phyloP scores from a whole-genome alignment of 106 monocot species.

The Gastrodia elata region DNA sequence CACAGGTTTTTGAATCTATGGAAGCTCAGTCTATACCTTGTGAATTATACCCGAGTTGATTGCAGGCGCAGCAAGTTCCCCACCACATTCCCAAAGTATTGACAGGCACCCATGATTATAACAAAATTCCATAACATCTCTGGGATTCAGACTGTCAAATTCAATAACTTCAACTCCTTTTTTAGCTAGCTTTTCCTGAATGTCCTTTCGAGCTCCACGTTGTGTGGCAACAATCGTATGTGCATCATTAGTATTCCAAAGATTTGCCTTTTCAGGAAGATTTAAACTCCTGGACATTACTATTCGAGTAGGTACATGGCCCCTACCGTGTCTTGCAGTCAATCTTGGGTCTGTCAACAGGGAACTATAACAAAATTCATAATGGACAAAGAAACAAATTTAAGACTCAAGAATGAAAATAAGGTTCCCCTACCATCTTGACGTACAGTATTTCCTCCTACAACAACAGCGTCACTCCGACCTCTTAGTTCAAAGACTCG shows the following conservation, averaged over 20 bases:
- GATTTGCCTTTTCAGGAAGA: conserved; percentile 87
- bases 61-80: conserved; percentile 72
- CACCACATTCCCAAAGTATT: conserved; percentile 94
- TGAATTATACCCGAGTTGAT: conserved; percentile 85
- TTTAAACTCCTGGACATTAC: conserved; percentile 83
- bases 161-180: conserved; percentile 99
- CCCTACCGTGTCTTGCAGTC: conserved; percentile 81
- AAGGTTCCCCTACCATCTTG: conserved; percentile 56
- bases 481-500: conserved; percentile 88
- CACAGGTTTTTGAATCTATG: neutral
- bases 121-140: conserved; percentile 90
- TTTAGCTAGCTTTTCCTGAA: conserved; percentile 65
- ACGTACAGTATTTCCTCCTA: conserved; percentile 96
- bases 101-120: conserved; percentile 83
- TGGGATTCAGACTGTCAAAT: conserved; percentile 85
- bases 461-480: conserved; percentile 94
- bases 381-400: conserved; percentile 2
- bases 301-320: conserved; percentile 73
- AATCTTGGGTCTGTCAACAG: conserved; percentile 65
- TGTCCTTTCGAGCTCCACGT: conserved; percentile 72
- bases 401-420: neutral
- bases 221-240: conserved; percentile 93
- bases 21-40: conserved; percentile 46
- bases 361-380: conserved; percentile 12
- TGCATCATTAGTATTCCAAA: conserved; percentile 89